A percentile compares a stretch with the other conserved stretches of the same genome.
Evolutionary conservation across 176 grass and related monocot species (phyloP).

Genomic region (Lolium rigidum): DNA sequence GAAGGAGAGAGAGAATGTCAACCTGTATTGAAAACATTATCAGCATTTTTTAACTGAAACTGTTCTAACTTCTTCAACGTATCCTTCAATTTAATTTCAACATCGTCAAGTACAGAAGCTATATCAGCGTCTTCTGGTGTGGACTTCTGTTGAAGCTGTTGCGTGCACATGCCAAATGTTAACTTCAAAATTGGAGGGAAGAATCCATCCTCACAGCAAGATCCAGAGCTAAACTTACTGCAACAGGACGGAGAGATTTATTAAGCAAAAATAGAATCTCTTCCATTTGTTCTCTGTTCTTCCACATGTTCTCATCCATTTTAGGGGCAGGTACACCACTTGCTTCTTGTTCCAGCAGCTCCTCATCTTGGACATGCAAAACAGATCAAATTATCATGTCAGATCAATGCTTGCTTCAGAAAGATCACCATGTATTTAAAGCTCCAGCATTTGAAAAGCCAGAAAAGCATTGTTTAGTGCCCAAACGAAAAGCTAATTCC

Average conservation of each 20-base stretch:
- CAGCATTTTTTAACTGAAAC: slow-evolving; percentile 87
- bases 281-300: slow-evolving; percentile 99
- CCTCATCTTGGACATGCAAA: slow-evolving; percentile 71
- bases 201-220: slow-evolving; percentile 7
- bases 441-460: not conserved
- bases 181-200: slow-evolving; percentile 26
- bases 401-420: slow-evolving; percentile 33
- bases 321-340: slow-evolving; percentile 74
- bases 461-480: slow-evolving; percentile 24
- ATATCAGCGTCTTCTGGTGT: slow-evolving; percentile 61
- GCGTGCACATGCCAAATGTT: slow-evolving; percentile 36
- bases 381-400: slow-evolving; percentile 27
- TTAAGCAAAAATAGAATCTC: slow-evolving; percentile 87
- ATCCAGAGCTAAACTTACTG: slow-evolving; percentile 59
- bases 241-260: slow-evolving; percentile 52
- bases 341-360: slow-evolving; percentile 71
- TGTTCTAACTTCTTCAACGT: slow-evolving; percentile 77
- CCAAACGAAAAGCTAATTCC: slow-evolving; percentile 20
- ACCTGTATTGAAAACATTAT: slow-evolving; percentile 99
- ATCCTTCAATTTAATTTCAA: slow-evolving; percentile 79
- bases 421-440: slow-evolving; percentile 7
- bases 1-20: slow-evolving; percentile 32
- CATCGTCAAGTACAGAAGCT: slow-evolving; percentile 61
- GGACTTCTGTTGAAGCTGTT: slow-evolving; percentile 77
- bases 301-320: slow-evolving; percentile 99